Evolutionary conservation across 2,329 filamentous ascomycete genomes (phyloP).

Genomic region (Monilinia vaccinii-corymbosi): DNA sequence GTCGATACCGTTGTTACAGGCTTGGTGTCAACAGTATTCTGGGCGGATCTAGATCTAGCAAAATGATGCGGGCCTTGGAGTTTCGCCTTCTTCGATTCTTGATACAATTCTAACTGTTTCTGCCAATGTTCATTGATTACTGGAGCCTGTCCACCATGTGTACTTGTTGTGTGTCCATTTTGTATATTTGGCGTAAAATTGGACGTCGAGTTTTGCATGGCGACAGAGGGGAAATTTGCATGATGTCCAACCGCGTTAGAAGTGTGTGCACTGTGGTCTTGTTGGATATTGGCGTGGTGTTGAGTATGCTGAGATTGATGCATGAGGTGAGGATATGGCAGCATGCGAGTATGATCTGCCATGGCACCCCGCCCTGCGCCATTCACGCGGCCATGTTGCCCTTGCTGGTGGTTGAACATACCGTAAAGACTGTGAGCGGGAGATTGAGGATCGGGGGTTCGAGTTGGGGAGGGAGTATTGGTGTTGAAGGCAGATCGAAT

Average conservation of each 20-base stretch:
- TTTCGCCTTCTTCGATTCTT: conserved; percentile 65
- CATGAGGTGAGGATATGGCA: conserved; percentile 55
- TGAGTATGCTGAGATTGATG: conserved; percentile 49
- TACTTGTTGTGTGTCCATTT: conserved; percentile 44
- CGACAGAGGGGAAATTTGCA: conserved; percentile 51
- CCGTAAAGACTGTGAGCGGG: conserved; percentile 31
- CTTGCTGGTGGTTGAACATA: conserved; percentile 67
- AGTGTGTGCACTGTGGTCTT: conserved; percentile 46
- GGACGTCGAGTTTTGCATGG: conserved; percentile 55
- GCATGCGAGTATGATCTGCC: conserved; percentile 47
- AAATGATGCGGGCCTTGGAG: conserved; percentile 58
- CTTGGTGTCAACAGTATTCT: conserved; percentile 46
- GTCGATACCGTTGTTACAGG: conserved; percentile 38
- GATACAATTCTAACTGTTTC: conserved; percentile 73
- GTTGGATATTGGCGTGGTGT: conserved; percentile 50
- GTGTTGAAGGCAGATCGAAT: conserved; percentile 29
- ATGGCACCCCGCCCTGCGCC: conserved; percentile 52
- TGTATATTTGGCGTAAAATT: conserved; percentile 45
- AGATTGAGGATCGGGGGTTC: conserved; percentile 41
- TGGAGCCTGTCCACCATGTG: conserved; percentile 42
- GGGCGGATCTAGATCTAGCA: conserved; percentile 58
- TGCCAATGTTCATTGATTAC: conserved; percentile 68
- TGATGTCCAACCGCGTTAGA: conserved; percentile 49
- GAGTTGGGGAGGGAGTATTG: conserved; percentile 47
- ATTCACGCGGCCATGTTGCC: conserved; percentile 69